Percentiles rank a stretch among this genome's conserved stretches.
Evolutionary conservation across 164 flowering plant genomes (phyloP).

Genomic region (Magnolia changhungtana): DNA sequence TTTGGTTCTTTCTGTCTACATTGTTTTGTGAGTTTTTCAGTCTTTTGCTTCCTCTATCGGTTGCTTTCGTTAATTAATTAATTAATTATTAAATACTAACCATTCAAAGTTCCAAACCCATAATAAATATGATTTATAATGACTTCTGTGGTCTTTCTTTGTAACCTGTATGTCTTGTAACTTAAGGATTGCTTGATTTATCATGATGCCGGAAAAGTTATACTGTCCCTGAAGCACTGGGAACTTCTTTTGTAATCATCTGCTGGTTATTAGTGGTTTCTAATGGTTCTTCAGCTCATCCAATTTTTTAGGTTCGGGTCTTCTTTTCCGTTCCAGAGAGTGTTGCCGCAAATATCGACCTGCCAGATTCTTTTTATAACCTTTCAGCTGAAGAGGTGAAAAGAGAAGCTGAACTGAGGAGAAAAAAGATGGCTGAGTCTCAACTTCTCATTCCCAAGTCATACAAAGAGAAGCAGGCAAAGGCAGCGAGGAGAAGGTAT

Average conservation of each 20-base stretch:
- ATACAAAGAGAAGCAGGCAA: conserved; percentile 83
- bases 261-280: conserved; percentile 10
- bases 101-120: too few relatives aligned
- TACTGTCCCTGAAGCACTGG: not conserved
- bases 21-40: too few relatives aligned
- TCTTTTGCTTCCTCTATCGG: too few relatives aligned
- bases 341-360: conserved; percentile 67
- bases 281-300: conserved; percentile 8
- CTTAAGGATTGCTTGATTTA: not conserved
- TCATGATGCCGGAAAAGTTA: not conserved
- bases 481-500: conserved; percentile 66
- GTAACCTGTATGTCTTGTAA: too few relatives aligned
- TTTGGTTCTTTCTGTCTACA: too few relatives aligned
- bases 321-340: conserved; percentile 85
- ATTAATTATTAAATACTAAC: too few relatives aligned
- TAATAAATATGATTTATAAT: too few relatives aligned
- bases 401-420: conserved; percentile 76
- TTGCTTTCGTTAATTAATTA: too few relatives aligned
- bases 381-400: conserved; percentile 69
- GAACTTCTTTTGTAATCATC: not conserved
- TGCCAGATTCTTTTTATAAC: conserved; percentile 82
- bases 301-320: conserved; percentile 49
- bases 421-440: conserved; percentile 82
- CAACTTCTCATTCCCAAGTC: conserved; percentile 89
- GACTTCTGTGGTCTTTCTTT: too few relatives aligned